Evolutionary conservation across 257 asterid genomes (phyloP).

Genomic region (Catharanthus roseus): DNA sequence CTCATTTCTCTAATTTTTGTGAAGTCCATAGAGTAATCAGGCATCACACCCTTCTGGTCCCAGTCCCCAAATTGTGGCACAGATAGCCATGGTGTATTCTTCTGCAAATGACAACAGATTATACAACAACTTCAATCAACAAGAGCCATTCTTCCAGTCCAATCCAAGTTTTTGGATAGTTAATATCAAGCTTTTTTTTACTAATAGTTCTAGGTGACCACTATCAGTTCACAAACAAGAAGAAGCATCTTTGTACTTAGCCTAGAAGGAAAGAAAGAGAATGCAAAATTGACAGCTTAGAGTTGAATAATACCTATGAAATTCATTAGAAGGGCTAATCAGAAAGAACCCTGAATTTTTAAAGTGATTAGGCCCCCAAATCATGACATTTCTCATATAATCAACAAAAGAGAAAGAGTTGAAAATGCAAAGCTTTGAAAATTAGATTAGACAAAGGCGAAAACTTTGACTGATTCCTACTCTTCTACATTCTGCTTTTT

Average conservation of each 20-base stretch:
- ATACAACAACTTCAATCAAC: background rate
- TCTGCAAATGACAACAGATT: conserved; percentile 31
- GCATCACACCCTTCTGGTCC: conserved; percentile 79
- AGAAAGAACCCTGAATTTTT: background rate
- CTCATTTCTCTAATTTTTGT: conserved; percentile 80
- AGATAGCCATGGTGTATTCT: conserved; percentile 64
- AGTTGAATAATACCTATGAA: background rate
- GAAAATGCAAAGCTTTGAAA: background rate
- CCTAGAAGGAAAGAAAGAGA: conserved; percentile 6
- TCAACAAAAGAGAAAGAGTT: background rate
- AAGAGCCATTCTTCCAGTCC: background rate
- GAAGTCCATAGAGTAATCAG: conserved; percentile 86
- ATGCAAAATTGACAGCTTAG: conserved; percentile 12
- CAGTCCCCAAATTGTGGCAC: conserved; percentile 96
- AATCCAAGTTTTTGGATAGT: background rate
- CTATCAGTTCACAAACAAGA: background rate
- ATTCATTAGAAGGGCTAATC: background rate
- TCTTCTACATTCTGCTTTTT: background rate
- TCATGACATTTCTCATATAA: background rate
- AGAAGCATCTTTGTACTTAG: conserved; percentile 2
- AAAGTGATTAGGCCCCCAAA: background rate
- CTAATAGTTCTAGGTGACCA: background rate
- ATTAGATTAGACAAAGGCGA: conserved; percentile 8
- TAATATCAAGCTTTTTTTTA: background rate
- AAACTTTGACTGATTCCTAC: conserved; percentile 11